phyloP scores from a whole-genome alignment of 306 rosid genomes.

The peach (Prunus persica) region DNA sequence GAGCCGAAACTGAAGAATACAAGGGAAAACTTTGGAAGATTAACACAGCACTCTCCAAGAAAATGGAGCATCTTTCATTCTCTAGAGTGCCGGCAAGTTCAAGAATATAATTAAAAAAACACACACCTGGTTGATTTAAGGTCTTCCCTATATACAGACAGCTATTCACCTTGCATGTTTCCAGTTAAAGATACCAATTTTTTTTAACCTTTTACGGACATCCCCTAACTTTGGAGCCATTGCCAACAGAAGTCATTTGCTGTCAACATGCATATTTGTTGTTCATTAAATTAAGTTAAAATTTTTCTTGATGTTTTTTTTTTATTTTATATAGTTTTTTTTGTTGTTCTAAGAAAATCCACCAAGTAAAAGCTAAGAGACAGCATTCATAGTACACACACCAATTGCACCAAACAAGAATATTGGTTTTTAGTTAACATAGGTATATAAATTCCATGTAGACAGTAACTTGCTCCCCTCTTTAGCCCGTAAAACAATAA shows the following conservation, averaged over 20 bases:
- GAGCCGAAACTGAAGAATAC: background rate
- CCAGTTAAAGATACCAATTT: background rate
- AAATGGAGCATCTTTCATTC: background rate
- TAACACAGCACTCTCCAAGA: background rate
- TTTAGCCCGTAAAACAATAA: too few relatives aligned
- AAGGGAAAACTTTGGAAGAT: constrained; percentile 2
- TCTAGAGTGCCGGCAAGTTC: background rate
- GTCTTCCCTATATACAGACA: too few relatives aligned
- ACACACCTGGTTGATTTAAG: background rate
- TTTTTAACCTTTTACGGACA: background rate
- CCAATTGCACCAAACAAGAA: constrained; percentile 2
- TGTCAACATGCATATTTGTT: background rate
- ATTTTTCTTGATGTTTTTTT: background rate
- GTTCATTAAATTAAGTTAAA: background rate
- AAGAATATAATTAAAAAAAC: background rate
- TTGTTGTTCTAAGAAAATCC: constrained; percentile 6
- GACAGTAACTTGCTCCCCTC: background rate
- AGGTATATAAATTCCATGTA: background rate
- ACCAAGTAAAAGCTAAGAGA: background rate
- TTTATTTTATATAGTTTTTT: background rate
- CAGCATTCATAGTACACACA: background rate
- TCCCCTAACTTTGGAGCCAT: background rate
- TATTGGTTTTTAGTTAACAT: background rate
- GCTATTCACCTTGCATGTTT: background rate
- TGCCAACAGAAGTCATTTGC: background rate